Evolutionary conservation across 305 asterid genomes (phyloP).

Genomic region (Fraxinus greggii): DNA sequence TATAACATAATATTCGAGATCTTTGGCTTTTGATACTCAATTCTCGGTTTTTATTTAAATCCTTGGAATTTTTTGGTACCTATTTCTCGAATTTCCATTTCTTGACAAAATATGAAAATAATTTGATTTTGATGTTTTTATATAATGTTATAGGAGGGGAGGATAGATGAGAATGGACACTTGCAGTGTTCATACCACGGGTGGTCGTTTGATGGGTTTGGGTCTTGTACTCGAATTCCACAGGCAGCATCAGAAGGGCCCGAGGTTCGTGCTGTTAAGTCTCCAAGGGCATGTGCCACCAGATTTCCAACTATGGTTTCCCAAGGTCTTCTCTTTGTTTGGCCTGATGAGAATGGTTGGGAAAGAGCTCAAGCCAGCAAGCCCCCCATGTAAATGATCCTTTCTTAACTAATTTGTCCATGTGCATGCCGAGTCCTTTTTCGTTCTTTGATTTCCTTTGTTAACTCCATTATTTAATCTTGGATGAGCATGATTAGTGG

Average conservation of each 20-base stretch:
- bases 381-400: constrained; percentile 62
- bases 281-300: constrained; percentile 88
- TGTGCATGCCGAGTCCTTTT: neutral
- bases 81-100: neutral
- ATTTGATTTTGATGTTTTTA: constrained; percentile 12
- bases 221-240: constrained; percentile 88
- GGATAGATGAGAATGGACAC: constrained; percentile 94
- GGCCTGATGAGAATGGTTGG: constrained; percentile 97
- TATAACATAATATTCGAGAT: neutral
- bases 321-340: constrained; percentile 94
- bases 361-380: constrained; percentile 79
- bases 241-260: constrained; percentile 93
- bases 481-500: constrained; percentile 2
- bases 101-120: neutral
- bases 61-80: neutral
- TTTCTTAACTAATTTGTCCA: constrained; percentile 1
- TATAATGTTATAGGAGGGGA: constrained; percentile 70
- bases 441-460: constrained; percentile 8
- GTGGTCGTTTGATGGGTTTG: constrained; percentile 95
- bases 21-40: neutral
- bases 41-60: neutral
- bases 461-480: neutral
- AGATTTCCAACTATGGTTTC: constrained; percentile 91
- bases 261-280: constrained; percentile 74
- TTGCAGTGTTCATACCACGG: constrained; percentile 99